Evolutionary conservation across 2,329 filamentous ascomycete genomes (phyloP).

Genomic region (Ophiocordyceps australis): DNA sequence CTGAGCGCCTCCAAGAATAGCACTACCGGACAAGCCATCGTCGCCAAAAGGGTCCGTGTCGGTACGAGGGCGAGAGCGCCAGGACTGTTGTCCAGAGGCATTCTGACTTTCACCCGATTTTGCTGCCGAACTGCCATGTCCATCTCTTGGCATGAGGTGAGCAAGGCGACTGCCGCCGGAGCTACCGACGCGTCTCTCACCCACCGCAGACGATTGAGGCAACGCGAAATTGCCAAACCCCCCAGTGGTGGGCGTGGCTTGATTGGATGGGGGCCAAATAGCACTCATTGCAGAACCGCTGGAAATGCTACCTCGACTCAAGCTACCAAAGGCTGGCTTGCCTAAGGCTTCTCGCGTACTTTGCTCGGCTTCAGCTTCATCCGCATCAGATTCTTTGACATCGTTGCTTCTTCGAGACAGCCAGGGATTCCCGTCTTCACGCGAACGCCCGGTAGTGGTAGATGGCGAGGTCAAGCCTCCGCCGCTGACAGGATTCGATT

Average conservation of each 20-base stretch:
- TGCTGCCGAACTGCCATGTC: constrained; percentile 40
- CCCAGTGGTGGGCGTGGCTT: constrained; percentile 48
- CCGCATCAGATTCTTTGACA: constrained; percentile 34
- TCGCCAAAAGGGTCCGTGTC: constrained; percentile 68
- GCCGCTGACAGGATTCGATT: constrained; percentile 44
- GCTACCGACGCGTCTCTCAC: constrained; percentile 61
- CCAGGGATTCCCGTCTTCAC: constrained; percentile 45
- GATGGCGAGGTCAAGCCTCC: constrained; percentile 42
- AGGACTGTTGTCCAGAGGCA: constrained; percentile 23
- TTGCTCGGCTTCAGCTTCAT: constrained; percentile 24
- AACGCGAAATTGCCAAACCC: constrained; percentile 86
- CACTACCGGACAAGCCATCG: constrained; percentile 45
- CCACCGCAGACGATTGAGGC: constrained; percentile 31
- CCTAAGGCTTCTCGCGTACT: constrained; percentile 12
- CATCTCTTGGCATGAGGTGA: constrained; percentile 66
- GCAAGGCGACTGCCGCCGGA: constrained; percentile 77
- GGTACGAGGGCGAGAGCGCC: constrained; percentile 43
- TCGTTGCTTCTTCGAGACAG: constrained; percentile 35
- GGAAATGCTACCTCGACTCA: constrained; percentile 36
- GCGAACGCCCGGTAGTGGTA: constrained; percentile 34
- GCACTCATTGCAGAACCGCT: constrained; percentile 25
- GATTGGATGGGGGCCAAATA: constrained; percentile 28
- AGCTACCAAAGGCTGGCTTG: constrained; percentile 21
- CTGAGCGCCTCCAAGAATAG: constrained; percentile 56
- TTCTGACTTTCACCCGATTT: constrained; percentile 30